A percentile compares a stretch with the other conserved stretches of the same genome.
Conservation (phyloP, 139 green algal genomes). For the Chlamydomonas urium region DNA sequence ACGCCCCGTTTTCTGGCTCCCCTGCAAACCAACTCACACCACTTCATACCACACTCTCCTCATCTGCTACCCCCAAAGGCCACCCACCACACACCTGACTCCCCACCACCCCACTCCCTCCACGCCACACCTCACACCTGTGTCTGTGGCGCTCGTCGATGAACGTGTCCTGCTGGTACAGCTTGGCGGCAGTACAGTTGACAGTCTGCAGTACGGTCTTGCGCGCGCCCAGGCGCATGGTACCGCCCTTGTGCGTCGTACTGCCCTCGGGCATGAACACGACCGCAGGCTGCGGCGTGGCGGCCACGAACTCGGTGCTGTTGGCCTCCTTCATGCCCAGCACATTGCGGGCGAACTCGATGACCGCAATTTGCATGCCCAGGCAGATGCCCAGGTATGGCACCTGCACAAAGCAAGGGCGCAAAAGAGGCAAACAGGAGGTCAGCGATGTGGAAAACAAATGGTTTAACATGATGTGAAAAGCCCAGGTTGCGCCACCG, state of each 20-base stretch:
- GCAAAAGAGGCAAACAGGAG: too few species aligned
- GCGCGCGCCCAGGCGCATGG: conserved; percentile 92
- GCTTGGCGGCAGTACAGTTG: conserved; percentile 86
- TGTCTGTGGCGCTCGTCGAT: conserved; percentile 95
- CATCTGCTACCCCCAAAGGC: too few species aligned
- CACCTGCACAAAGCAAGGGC: too few species aligned
- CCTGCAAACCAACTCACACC: too few species aligned
- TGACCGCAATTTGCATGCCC: conserved; percentile 96
- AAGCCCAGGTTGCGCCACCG: too few species aligned
- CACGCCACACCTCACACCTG: conserved; percentile 63
- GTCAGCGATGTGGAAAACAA: too few species aligned
- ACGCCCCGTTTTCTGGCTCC: too few species aligned
- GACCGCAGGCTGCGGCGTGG: conserved; percentile 75
- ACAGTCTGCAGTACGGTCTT: conserved; percentile 85
- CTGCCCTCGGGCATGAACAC: conserved; percentile 97
- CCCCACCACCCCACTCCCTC: background rate
- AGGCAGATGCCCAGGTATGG: conserved; percentile 99
- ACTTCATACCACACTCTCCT: too few species aligned
- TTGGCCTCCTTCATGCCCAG: conserved; percentile 79
- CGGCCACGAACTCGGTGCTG: conserved; percentile 84
- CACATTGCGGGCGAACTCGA: conserved; percentile 97
- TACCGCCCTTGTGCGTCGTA: conserved; percentile 76
- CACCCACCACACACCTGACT: background rate
- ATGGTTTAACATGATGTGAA: too few species aligned
- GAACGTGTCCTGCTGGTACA: conserved; percentile 83